Percentiles rank a stretch among this genome's conserved stretches.
phyloP scores from a whole-genome alignment of 305 asterid genomes.

The Solanum hybrid region DNA sequence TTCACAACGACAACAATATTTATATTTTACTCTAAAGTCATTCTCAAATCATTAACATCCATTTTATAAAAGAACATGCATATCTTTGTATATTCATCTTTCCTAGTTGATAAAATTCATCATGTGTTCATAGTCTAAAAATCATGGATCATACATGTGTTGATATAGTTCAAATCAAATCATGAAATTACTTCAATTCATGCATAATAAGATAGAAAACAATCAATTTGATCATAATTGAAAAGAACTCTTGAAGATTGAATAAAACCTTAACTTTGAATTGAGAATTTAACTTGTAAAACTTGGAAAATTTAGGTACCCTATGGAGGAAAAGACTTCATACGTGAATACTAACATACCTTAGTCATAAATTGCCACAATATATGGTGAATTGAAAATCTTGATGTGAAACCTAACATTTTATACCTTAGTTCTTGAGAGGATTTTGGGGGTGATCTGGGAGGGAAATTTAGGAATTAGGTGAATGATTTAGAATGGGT shows the following conservation, averaged over 20 bases:
- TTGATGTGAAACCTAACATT: neutral
- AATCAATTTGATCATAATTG: neutral
- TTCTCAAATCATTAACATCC: neutral
- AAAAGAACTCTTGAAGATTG: neutral
- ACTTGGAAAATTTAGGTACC: neutral
- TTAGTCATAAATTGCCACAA: neutral
- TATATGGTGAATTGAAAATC: neutral
- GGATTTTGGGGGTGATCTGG: neutral
- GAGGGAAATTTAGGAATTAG: neutral
- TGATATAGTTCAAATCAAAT: neutral
- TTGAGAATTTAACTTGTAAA: neutral
- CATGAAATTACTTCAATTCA: neutral
- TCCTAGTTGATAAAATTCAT: neutral
- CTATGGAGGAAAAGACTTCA: neutral
- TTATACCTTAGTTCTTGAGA: neutral
- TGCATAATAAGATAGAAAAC: neutral
- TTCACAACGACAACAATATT: neutral
- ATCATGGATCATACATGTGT: neutral
- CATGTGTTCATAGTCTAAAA: neutral
- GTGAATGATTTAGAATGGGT: neutral
- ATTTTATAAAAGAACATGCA: neutral
- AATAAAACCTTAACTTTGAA: neutral
- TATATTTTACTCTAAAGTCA: neutral
- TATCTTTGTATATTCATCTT: neutral
- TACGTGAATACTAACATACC: neutral